Evolutionary conservation across 768 basidiomycete genomes (phyloP).

Genomic region (Xerocomus spinulosus): DNA sequence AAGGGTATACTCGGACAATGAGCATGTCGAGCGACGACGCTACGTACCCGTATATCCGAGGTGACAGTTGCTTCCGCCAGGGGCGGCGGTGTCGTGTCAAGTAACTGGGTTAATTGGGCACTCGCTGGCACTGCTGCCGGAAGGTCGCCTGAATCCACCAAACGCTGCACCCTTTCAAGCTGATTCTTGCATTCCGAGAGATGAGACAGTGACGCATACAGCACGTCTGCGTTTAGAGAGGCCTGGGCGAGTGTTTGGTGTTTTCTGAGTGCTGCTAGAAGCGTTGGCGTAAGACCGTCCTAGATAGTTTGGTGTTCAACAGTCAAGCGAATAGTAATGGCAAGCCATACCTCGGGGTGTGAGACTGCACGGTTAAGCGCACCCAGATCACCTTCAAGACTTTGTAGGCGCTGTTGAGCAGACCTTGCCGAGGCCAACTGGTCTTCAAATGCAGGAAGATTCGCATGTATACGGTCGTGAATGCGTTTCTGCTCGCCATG

Average conservation of each 20-base stretch:
- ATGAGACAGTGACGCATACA: slow-evolving; percentile 49
- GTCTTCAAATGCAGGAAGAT: slow-evolving; percentile 58
- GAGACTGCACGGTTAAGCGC: slow-evolving; percentile 47
- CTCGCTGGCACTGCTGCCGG: slow-evolving; percentile 55
- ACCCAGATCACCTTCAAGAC: slow-evolving; percentile 52
- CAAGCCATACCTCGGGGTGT: slow-evolving; percentile 50
- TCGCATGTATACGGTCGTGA: slow-evolving; percentile 64
- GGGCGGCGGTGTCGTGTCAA: slow-evolving; percentile 47
- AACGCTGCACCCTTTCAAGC: slow-evolving; percentile 39
- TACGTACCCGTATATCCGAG: slow-evolving; percentile 53
- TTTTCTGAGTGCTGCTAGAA: slow-evolving; percentile 50
- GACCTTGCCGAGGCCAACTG: slow-evolving; percentile 61
- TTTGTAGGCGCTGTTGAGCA: slow-evolving; percentile 54
- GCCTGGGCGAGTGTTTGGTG: slow-evolving; percentile 65
- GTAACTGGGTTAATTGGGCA: slow-evolving; percentile 37
- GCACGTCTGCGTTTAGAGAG: slow-evolving; percentile 49
- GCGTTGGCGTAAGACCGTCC: slow-evolving; percentile 63
- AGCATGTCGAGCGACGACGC: neutral
- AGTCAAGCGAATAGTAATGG: slow-evolving; percentile 1
- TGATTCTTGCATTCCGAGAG: slow-evolving; percentile 49
- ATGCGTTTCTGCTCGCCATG: slow-evolving; percentile 50
- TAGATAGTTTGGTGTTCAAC: slow-evolving; percentile 28
- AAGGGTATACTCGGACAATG: neutral
- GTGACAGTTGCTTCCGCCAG: slow-evolving; percentile 50
- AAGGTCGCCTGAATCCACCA: slow-evolving; percentile 56